Conservation (phyloP, 257 asterid genomes). For the Rauvolfia tetraphylla region DNA sequence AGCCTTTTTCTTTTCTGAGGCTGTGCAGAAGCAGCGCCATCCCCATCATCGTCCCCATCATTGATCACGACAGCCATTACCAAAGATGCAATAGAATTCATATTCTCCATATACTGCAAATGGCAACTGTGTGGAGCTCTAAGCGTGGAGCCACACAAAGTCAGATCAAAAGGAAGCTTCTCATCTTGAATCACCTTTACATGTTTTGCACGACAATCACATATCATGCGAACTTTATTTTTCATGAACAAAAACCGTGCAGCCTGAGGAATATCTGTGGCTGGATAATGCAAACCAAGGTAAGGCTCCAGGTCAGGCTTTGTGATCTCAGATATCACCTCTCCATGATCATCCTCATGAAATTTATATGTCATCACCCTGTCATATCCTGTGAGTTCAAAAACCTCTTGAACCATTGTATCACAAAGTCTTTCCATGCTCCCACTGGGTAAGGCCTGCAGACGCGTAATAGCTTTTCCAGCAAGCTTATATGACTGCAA, state of each 20-base stretch:
- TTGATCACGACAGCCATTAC: constrained; percentile 93
- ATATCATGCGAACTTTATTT: constrained; percentile 93
- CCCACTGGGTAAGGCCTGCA: constrained; percentile 92
- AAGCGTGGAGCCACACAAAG: constrained; percentile 85
- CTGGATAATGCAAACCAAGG: constrained; percentile 87
- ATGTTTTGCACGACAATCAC: constrained; percentile 77
- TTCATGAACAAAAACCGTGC: constrained; percentile 92
- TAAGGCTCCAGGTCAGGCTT: constrained; percentile 93
- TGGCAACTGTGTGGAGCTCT: constrained; percentile 96
- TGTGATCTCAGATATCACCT: constrained; percentile 76
- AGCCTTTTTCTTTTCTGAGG: constrained; percentile 68
- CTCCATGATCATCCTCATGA: constrained; percentile 98
- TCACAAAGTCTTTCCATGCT: constrained; percentile 82
- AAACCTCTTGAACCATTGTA: constrained; percentile 86
- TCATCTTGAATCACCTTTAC: constrained; percentile 76
- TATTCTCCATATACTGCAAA: constrained; percentile 88
- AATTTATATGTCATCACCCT: constrained; percentile 88
- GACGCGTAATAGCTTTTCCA: constrained; percentile 80
- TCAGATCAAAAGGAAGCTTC: constrained; percentile 74
- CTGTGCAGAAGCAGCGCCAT: constrained; percentile 38
- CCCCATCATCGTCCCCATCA: constrained; percentile 69
- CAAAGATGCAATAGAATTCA: constrained; percentile 86
- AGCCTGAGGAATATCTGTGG: constrained; percentile 97
- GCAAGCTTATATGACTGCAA: constrained; percentile 93
- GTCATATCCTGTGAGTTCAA: constrained; percentile 93